Base-by-base conservation (phyloP, 176 grass and related monocot species). In the Neostapfia colusana region DNA sequence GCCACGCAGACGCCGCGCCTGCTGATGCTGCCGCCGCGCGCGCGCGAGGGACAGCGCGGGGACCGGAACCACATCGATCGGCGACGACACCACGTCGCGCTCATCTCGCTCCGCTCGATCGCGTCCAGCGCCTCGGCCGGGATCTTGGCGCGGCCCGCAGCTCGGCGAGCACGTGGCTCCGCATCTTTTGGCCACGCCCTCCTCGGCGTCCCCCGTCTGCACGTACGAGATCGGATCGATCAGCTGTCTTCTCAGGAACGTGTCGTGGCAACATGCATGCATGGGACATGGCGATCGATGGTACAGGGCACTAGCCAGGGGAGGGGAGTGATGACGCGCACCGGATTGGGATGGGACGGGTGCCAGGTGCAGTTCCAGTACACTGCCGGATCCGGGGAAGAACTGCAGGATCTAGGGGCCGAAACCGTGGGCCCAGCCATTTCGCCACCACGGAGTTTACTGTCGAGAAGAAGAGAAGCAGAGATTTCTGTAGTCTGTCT, bases 281-380 rank as follows among this genome's bases (percentile, higher is more conserved):
- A 31, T 3, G 64, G 2, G 18, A 21, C 50, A n/a, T n/a, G 50
- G 6, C 18, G 7, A 6, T 16, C 17, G 3, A 27, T 51, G 35
- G 49, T 10, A 41, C 23, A 77, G 13, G 60, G 10, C 9, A 11
- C 8, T 24, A 57, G 0, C 1, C 14, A 14, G 15, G 15, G 10
- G 11, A 13, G 9, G 15, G 5, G 16, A 51, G 48, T 20, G 48
- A 51, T 31, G 2, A 6, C 8, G 26, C 66, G 27, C 71, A 82
- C 67, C 84, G 7, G 81, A 44, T 23, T 68, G 43, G 28, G 77
- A 86, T 68, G 43, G 28, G 77, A 86, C 14, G 91, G 76, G 56
- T 68, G 70, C 91, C 91, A 98, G 44, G 89, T 92, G 81, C 82
- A 87, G 81, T 90, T 92, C 95, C 95, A 94, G 76, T 90, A 94